These are phyloP conservation scores for Hanseniaspora meyeri DNA, from an alignment of 805 yeast species.

Conservation along the genomic window DNA sequence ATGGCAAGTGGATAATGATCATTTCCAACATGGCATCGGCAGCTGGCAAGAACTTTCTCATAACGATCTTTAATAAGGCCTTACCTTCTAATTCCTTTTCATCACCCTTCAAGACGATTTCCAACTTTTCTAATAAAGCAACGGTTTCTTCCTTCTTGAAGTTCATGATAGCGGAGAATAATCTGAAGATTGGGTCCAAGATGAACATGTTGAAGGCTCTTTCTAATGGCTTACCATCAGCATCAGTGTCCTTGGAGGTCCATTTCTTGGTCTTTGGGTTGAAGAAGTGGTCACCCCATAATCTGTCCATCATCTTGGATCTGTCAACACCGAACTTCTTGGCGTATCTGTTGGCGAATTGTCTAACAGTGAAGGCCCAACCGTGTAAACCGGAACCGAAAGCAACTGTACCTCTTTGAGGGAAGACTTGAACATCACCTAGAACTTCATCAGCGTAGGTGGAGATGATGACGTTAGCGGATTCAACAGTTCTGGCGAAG, in stretches of 20 bases:
- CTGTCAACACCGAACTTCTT: slow-evolving; percentile 99
- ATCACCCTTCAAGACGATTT: slow-evolving; percentile 83
- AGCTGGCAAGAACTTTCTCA: slow-evolving; percentile 99
- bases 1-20: slow-evolving; percentile 97
- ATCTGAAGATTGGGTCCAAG: slow-evolving; percentile 96
- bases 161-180: slow-evolving; percentile 95
- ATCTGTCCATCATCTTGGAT: slow-evolving; percentile 94
- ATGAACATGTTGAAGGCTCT: slow-evolving; percentile 99
- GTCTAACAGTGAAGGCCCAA: slow-evolving; percentile 99
- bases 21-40: slow-evolving; percentile 98
- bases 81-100: slow-evolving; percentile 98
- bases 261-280: slow-evolving; percentile 99
- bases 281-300: slow-evolving; percentile 99
- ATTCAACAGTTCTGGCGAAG: slow-evolving; percentile 96
- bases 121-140: slow-evolving; percentile 82
- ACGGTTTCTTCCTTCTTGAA: slow-evolving; percentile 96
- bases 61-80: slow-evolving; percentile 93
- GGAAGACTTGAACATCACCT: slow-evolving; percentile 98
- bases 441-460: slow-evolving; percentile 81
- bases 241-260: slow-evolving; percentile 91
- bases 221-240: slow-evolving; percentile 89
- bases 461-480: slow-evolving; percentile 95
- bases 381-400: slow-evolving; percentile 99
- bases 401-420: slow-evolving; percentile 97
- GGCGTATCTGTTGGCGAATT: slow-evolving; percentile 94